phyloP scores from a whole-genome alignment of 805 yeast species.

The Schwanniomyces polymorphus region DNA sequence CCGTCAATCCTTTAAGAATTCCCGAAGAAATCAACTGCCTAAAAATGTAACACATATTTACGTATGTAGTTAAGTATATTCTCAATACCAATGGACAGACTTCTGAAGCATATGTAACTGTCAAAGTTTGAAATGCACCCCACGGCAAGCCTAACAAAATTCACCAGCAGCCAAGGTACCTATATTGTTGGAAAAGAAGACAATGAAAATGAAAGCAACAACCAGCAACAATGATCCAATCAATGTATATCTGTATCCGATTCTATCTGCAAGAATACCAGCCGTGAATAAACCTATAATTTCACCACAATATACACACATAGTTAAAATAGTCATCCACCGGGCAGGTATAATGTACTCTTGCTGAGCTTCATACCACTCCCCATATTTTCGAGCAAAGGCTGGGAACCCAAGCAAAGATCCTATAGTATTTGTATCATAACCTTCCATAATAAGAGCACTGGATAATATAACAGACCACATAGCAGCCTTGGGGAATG shows the following conservation, averaged over 20 bases:
- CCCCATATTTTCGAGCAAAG: conserved; percentile 32
- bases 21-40: conserved; percentile 44
- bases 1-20: conserved; percentile 35
- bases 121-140: too few relatives aligned
- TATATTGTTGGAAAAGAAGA: conserved; percentile 37
- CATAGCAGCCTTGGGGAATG: conserved; percentile 26
- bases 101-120: too few relatives aligned
- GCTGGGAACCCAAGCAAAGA: conserved; percentile 37
- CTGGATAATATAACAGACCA: conserved; percentile 9
- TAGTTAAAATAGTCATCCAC: conserved; percentile 37
- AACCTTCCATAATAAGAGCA: conserved; percentile 43
- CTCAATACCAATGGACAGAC: too few relatives aligned
- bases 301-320: conserved; percentile 30
- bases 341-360: conserved; percentile 32
- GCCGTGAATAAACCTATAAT: conserved; percentile 45
- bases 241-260: too few relatives aligned
- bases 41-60: conserved; percentile 37
- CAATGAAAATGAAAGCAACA: conserved; percentile 34
- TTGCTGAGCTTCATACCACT: conserved; percentile 18
- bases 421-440: conserved; percentile 32
- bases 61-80: too few relatives aligned
- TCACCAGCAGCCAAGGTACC: conserved; percentile 43
- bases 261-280: conserved; percentile 39
- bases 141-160: too few relatives aligned
- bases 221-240: conserved; percentile 21